Conservation (phyloP, 345 rosid genomes). For the Syzygium grande region DNA sequence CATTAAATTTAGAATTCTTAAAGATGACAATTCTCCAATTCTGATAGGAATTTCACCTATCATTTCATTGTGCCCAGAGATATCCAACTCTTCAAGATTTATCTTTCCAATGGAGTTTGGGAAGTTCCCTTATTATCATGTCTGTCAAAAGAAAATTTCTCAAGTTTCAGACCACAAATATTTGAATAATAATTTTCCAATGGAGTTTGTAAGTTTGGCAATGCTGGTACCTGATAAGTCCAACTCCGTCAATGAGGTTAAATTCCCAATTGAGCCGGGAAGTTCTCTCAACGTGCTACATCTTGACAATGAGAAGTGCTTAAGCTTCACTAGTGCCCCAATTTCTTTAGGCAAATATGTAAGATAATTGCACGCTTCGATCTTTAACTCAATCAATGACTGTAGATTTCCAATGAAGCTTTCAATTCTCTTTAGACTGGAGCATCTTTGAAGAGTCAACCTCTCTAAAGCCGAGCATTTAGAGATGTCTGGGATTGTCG, state of each 20-base stretch:
- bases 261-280: not conserved
- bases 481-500: not conserved
- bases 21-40: not conserved
- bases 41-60: not conserved
- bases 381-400: not conserved
- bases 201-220: not conserved
- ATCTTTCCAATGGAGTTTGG: not conserved
- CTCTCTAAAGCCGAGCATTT: not conserved
- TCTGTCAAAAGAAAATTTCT: not conserved
- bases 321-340: not conserved
- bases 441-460: rapidly evolving
- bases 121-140: not conserved
- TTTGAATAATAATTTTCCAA: not conserved
- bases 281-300: not conserved
- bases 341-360: not conserved
- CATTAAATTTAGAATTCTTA: not conserved
- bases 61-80: not conserved
- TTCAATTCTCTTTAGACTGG: not conserved
- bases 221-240: rapidly evolving
- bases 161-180: not conserved
- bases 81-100: not conserved
- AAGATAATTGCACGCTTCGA: rapidly evolving
- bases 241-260: not conserved
- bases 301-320: not conserved
- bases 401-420: not conserved